Base-by-base conservation (phyloP, 768 basidiomycete genomes). In the Russula sp. region DNA sequence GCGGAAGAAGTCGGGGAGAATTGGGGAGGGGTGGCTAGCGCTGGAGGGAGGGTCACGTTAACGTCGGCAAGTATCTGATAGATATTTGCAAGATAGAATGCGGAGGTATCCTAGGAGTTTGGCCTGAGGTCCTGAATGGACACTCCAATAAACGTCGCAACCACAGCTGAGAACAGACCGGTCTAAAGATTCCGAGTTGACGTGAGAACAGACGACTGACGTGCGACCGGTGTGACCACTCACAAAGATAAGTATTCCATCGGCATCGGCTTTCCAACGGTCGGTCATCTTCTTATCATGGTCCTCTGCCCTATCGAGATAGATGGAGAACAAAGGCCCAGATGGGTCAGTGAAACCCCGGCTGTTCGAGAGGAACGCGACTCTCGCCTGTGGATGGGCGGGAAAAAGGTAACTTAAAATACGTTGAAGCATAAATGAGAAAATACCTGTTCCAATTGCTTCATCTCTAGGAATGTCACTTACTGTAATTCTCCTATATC, bases 171-270 rank as follows among this genome's bases (percentile, higher is more conserved):
- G 38, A 62, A 62, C 28, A 62, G 36, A 57, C 55, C 36, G 3
- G 62, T 57, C 62, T 63, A 51, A 42, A 53, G 14, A 22, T 20
- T 9, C 8, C 13, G 5, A 38, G n/a, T 50, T 28, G 38, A 51
- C 1, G 10, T 6, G 9, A 5, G 28, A 30, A 7, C 3, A 11
- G 13, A 50, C 8, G 3, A 6, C 18, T 5, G 36, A 24, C n/a
- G n/a, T n/a, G n/a, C n/a, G n/a, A n/a, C n/a, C n/a, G n/a, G n/a
- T 11, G 32, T 32, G 40, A 51, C 5, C 4, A 57, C 61, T 56
- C 54, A 57, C 54, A 28, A 62, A 62, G 36, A 62, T 46, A 38
- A 62, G 61, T 24, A 51, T 63, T 5, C 62, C 49, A 44, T 52
- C 57, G 11, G 56, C 62, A 59, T 59, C 62, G 34, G 49, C 28